phyloP scores from a whole-genome alignment of 2,329 filamentous ascomycete species.

The Capronia americana region DNA sequence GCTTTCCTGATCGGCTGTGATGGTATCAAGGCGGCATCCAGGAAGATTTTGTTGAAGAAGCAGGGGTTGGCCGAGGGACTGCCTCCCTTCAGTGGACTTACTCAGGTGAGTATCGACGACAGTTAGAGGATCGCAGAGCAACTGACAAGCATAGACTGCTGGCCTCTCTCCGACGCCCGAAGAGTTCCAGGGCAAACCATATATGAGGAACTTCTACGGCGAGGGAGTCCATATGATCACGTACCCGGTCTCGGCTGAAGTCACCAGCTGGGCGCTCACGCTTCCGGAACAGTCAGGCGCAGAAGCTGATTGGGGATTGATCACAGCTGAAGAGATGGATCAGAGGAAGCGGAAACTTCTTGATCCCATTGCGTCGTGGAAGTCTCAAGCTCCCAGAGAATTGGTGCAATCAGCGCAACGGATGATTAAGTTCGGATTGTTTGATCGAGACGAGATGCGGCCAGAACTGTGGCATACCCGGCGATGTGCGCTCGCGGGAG shows the following conservation, averaged over 20 bases:
- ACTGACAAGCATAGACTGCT: slow-evolving; percentile 21
- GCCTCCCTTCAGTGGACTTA: slow-evolving; percentile 24
- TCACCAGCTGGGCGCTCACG: slow-evolving; percentile 28
- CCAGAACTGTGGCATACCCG: slow-evolving; percentile 27
- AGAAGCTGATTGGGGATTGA: slow-evolving; percentile 28
- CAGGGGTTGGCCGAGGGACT: slow-evolving; percentile 15
- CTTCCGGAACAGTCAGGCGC: slow-evolving; percentile 21
- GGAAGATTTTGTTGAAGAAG: slow-evolving; percentile 22
- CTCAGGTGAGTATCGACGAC: slow-evolving; percentile 20
- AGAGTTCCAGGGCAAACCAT: slow-evolving; percentile 3
- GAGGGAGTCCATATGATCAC: slow-evolving; percentile 31
- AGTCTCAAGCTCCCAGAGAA: slow-evolving; percentile 9
- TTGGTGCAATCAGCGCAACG: slow-evolving; percentile 19
- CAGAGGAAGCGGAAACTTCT: slow-evolving; percentile 22
- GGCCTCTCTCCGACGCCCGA: slow-evolving; percentile 26
- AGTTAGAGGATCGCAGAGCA: background rate
- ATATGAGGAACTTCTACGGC: slow-evolving; percentile 29
- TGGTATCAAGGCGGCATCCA: slow-evolving; percentile 44
- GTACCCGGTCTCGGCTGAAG: slow-evolving; percentile 25
- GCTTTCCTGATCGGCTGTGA: slow-evolving; percentile 60
- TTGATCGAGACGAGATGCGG: slow-evolving; percentile 27
- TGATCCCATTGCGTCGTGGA: slow-evolving; percentile 17
- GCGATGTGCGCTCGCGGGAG: slow-evolving; percentile 21
- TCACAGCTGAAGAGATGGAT: slow-evolving; percentile 22
- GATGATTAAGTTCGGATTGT: slow-evolving; percentile 33